A percentile compares a stretch with the other conserved stretches of the same genome.
These are phyloP conservation scores for Citeromyces matritensis DNA, from an alignment of 805 yeast species.

Conservation along the genomic window DNA sequence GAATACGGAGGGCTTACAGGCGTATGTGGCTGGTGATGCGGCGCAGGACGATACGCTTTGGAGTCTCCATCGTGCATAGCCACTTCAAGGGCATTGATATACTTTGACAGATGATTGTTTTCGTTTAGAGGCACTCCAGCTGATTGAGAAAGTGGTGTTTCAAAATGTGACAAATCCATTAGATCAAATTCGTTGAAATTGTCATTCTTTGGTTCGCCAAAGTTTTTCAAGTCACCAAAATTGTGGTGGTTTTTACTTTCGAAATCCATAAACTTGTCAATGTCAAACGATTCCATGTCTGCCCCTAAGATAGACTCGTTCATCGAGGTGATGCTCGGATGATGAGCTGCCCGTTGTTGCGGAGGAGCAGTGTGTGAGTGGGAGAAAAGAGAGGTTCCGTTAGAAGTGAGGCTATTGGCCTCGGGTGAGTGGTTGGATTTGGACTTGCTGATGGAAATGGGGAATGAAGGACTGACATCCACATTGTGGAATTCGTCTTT, in stretches of 20 bases:
- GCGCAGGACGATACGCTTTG: too few relatives aligned
- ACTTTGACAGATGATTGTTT: slow-evolving; percentile 11
- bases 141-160: neutral
- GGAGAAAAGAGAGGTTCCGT: slow-evolving; percentile 8
- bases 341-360: too few relatives aligned
- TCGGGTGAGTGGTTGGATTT: slow-evolving; percentile 9
- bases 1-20: too few relatives aligned
- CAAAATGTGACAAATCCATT: slow-evolving; percentile 12
- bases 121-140: too few relatives aligned
- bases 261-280: slow-evolving; percentile 15
- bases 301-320: slow-evolving; percentile 1
- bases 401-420: slow-evolving; percentile 7
- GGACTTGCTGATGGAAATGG: slow-evolving; percentile 5
- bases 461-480: slow-evolving; percentile 9
- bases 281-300: slow-evolving; percentile 12
- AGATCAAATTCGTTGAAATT: slow-evolving; percentile 9
- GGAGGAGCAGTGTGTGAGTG: slow-evolving; percentile 4
- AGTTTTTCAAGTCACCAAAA: too few relatives aligned
- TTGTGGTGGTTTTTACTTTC: slow-evolving; percentile 12
- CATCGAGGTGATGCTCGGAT: slow-evolving; percentile 2
- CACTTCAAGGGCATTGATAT: slow-evolving; percentile 12
- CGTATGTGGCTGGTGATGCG: too few relatives aligned
- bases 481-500: slow-evolving; percentile 14
- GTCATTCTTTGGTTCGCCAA: neutral
- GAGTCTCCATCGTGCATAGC: neutral